Evolutionary conservation across 352 stramenopile species (phyloP).

Genomic region (Phytopythium vexans): DNA sequence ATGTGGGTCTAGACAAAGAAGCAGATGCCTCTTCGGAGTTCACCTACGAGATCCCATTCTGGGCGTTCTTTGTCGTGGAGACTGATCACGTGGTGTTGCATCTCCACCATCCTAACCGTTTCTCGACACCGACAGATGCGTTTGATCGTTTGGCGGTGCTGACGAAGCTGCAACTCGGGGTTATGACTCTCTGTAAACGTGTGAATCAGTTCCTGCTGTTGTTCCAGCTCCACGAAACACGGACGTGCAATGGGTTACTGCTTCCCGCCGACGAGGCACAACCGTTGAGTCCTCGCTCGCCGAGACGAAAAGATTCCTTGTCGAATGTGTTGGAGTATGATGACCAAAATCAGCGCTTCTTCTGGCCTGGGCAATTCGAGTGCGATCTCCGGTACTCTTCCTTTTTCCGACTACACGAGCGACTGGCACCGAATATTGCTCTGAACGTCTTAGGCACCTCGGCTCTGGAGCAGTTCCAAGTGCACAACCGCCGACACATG

Average conservation of each 20-base stretch:
- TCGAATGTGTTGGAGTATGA: slow-evolving; percentile 19
- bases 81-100: slow-evolving; percentile 46
- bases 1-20: background rate
- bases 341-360: slow-evolving; percentile 44
- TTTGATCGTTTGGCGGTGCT: slow-evolving; percentile 64
- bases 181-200: slow-evolving; percentile 64
- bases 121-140: slow-evolving; percentile 8
- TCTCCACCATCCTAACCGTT: slow-evolving; percentile 54
- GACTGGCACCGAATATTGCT: slow-evolving; percentile 70
- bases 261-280: slow-evolving; percentile 41
- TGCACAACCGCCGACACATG: slow-evolving; percentile 84
- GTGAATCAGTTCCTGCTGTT: slow-evolving; percentile 86
- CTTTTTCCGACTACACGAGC: slow-evolving; percentile 79
- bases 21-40: background rate
- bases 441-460: slow-evolving; percentile 83
- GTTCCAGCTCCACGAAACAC: slow-evolving; percentile 81
- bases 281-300: slow-evolving; percentile 37
- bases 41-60: slow-evolving; percentile 65
- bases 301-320: slow-evolving; percentile 26
- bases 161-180: slow-evolving; percentile 66
- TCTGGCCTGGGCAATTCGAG: slow-evolving; percentile 86
- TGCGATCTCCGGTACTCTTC: slow-evolving; percentile 77
- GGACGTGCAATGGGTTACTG: slow-evolving; percentile 69
- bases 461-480: slow-evolving; percentile 86
- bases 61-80: slow-evolving; percentile 72